Conservation (phyloP, 2,329 filamentous ascomycete genomes). For the Cyphellophora attinorum region DNA sequence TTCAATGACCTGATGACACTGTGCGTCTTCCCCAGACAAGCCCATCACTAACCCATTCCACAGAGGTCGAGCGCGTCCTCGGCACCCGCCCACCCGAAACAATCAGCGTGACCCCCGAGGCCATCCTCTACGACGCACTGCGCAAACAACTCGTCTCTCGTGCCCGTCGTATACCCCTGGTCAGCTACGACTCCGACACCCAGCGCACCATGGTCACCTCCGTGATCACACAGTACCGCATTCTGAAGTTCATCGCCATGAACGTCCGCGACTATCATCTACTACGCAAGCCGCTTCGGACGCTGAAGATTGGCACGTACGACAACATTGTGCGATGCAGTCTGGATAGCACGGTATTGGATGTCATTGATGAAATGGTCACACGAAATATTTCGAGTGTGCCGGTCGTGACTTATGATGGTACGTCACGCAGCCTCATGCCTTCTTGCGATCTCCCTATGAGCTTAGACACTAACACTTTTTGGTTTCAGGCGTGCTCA, state of each 20-base stretch:
- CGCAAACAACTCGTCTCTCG: constrained; percentile 88
- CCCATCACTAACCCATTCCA: constrained; percentile 12
- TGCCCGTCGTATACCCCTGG: constrained; percentile 83
- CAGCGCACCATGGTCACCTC: constrained; percentile 86
- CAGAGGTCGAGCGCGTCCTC: constrained; percentile 92
- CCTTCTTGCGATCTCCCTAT: background rate
- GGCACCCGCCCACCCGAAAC: constrained; percentile 87
- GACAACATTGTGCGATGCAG: constrained; percentile 66
- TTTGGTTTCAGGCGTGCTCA: constrained; percentile 54
- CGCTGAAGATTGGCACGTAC: constrained; percentile 81
- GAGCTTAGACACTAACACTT: background rate
- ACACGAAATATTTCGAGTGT: constrained; percentile 89
- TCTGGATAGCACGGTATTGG: constrained; percentile 86
- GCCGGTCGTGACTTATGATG: constrained; percentile 76
- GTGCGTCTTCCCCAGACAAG: constrained; percentile 5
- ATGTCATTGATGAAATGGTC: constrained; percentile 89
- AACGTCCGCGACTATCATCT: constrained; percentile 84
- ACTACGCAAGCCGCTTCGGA: constrained; percentile 75
- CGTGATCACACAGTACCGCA: constrained; percentile 95
- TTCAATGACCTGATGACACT: constrained; percentile 3
- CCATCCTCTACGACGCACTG: constrained; percentile 89
- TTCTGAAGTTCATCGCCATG: constrained; percentile 96
- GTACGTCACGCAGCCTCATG: constrained; percentile 22
- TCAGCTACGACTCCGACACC: constrained; percentile 91
- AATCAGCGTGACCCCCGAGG: constrained; percentile 85